A percentile compares a stretch with the other conserved stretches of the same genome.
Conservation (phyloP, 2,329 filamentous ascomycete genomes). For the Zymoseptoria brevis region DNA sequence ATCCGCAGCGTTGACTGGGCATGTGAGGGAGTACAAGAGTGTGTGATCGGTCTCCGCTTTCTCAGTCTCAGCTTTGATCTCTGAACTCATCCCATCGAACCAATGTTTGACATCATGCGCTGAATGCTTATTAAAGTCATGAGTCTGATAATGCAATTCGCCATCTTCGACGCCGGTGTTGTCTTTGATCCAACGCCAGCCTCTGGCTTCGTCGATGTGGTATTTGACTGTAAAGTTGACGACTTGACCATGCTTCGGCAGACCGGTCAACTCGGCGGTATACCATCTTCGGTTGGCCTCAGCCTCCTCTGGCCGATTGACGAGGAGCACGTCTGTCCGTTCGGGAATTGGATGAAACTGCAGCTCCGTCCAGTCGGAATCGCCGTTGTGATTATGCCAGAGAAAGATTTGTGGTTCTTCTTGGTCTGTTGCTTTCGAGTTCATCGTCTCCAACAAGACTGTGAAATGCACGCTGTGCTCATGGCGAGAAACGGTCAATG, state of each 20-base stretch:
- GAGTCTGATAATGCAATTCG: conserved; percentile 46
- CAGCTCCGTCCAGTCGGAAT: conserved; percentile 52
- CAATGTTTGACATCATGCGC: conserved; percentile 45
- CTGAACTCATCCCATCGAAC: conserved; percentile 50
- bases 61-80: conserved; percentile 47
- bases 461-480: conserved; percentile 51
- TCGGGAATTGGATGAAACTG: conserved; percentile 41
- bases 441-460: conserved; percentile 41
- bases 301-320: conserved; percentile 13
- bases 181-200: conserved; percentile 66
- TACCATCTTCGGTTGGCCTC: conserved; percentile 45
- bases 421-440: conserved; percentile 31
- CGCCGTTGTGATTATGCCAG: conserved; percentile 59
- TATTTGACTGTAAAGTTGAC: conserved; percentile 66
- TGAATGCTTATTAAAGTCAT: conserved; percentile 23
- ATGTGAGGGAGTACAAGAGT: conserved; percentile 60
- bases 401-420: conserved; percentile 64
- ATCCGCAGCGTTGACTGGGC: conserved; percentile 48
- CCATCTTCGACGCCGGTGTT: conserved; percentile 58
- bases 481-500: conserved; percentile 50
- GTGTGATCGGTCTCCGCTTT: conserved; percentile 61
- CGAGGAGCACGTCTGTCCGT: conserved; percentile 21
- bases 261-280: conserved; percentile 39
- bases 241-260: conserved; percentile 38
- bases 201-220: conserved; percentile 42